Percentiles rank a stretch among this genome's conserved stretches.
These are phyloP conservation scores for Lentinula guzmanii DNA, from an alignment of 768 basidiomycete genomes.

Conservation along the genomic window DNA sequence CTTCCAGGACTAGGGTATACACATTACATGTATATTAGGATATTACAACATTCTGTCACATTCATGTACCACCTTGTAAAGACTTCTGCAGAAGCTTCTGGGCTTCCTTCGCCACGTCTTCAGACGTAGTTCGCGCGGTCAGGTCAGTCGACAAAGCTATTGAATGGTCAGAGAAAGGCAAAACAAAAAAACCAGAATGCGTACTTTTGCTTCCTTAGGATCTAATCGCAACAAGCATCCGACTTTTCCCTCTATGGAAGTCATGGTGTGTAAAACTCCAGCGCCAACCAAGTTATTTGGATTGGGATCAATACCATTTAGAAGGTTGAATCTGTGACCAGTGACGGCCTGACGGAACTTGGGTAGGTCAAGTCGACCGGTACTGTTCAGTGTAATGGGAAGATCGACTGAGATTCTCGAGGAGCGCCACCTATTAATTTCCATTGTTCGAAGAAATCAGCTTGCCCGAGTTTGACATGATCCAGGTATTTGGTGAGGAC, in stretches of 20 bases:
- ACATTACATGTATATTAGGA: slow-evolving; percentile 1
- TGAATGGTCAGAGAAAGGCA: not conserved
- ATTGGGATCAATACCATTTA: slow-evolving; percentile 89
- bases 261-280: slow-evolving; percentile 78
- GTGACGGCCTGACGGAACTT: slow-evolving; percentile 71
- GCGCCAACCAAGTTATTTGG: slow-evolving; percentile 90
- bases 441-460: slow-evolving; percentile 98
- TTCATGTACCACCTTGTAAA: slow-evolving; percentile 27
- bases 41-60: slow-evolving; percentile 15
- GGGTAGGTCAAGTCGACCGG: slow-evolving; percentile 68
- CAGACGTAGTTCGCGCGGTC: slow-evolving; percentile 93
- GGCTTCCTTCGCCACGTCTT: slow-evolving; percentile 74
- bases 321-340: slow-evolving; percentile 63
- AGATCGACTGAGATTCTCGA: slow-evolving; percentile 84
- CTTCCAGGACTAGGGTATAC: slow-evolving; percentile 4
- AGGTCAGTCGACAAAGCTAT: slow-evolving; percentile 73
- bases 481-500: slow-evolving; percentile 90
- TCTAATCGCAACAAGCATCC: slow-evolving; percentile 82
- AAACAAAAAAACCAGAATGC: slow-evolving; percentile 9
- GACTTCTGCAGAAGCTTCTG: slow-evolving; percentile 48
- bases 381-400: slow-evolving; percentile 63
- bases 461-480: slow-evolving; percentile 74
- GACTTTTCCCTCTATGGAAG: slow-evolving; percentile 86
- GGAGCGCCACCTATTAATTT: slow-evolving; percentile 95
- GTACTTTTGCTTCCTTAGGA: slow-evolving; percentile 90